Percentiles rank a stretch among this genome's conserved stretches.
Conservation (phyloP, 1,284 basidiomycete species). For the Ganoderma boninense region DNA sequence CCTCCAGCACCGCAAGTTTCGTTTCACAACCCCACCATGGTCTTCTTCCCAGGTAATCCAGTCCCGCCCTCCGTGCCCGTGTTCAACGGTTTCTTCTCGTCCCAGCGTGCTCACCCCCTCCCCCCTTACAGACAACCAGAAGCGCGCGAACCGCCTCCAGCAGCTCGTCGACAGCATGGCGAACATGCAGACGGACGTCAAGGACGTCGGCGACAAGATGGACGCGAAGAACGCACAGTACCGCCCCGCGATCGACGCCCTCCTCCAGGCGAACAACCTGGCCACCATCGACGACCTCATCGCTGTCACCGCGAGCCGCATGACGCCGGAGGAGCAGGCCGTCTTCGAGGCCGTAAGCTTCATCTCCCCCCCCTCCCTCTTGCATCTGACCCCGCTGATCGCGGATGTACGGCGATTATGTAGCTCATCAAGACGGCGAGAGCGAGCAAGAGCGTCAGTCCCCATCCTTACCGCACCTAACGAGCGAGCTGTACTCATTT, state of each 20-base stretch:
- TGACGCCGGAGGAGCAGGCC: not conserved
- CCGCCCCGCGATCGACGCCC: not conserved
- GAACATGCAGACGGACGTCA: not conserved
- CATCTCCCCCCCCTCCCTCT: not conserved
- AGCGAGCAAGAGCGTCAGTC: not conserved
- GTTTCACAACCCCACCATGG: not conserved
- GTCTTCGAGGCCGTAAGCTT: not conserved
- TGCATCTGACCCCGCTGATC: too few species aligned
- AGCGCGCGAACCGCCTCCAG: not conserved
- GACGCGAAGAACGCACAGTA: not conserved
- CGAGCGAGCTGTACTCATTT: too few species aligned
- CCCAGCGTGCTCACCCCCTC: not conserved
- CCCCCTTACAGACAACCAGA: not conserved
- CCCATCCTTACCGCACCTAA: not conserved
- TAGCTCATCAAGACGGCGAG: not conserved
- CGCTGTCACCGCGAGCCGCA: not conserved
- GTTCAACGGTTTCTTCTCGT: not conserved
- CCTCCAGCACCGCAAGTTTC: not conserved
- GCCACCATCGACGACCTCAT: not conserved
- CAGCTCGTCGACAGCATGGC: not conserved
- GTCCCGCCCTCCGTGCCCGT: not conserved
- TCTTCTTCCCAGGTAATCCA: not conserved
- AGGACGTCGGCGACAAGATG: not conserved
- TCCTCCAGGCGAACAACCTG: not conserved
- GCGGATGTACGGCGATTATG: not conserved